These are phyloP conservation scores for Solanum chiquidenum DNA, from an alignment of 257 asterid genomes.

Conservation along the genomic window DNA sequence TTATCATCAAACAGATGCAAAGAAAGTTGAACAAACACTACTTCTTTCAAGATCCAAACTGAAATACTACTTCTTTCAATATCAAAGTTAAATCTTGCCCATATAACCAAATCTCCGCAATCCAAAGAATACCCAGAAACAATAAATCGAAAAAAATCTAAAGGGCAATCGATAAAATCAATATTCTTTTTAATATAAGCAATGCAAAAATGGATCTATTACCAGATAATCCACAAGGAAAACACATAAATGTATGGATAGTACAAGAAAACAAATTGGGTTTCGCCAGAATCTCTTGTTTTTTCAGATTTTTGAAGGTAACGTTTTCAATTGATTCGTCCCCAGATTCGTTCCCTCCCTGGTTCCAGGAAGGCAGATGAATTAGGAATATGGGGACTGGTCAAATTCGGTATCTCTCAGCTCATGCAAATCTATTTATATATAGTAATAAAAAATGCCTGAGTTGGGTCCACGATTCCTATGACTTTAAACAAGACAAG, in stretches of 20 bases:
- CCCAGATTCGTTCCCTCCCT: not conserved
- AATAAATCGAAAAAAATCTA: not conserved
- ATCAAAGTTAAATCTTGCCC: not conserved
- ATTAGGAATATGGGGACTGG: not conserved
- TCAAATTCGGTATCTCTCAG: not conserved
- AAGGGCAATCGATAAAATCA: not conserved
- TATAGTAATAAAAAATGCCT: not conserved
- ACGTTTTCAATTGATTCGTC: not conserved
- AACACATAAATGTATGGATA: not conserved
- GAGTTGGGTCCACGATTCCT: not conserved
- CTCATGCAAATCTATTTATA: not conserved
- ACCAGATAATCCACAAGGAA: not conserved
- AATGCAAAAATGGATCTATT: not conserved
- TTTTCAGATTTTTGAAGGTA: not conserved
- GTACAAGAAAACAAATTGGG: not conserved
- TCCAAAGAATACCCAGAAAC: not conserved
- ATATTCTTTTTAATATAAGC: not conserved
- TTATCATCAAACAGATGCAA: slow-evolving; percentile 59
- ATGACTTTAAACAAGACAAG: not conserved
- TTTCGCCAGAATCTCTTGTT: not conserved
- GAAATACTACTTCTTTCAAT: not conserved
- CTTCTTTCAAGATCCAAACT: not conserved
- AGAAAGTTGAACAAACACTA: not conserved
- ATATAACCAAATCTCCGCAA: slow-evolving; percentile 13
- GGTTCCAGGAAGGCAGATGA: not conserved